phyloP scores from a whole-genome alignment of 108 stramenopile species.

The Chaetoceros muelleri region DNA sequence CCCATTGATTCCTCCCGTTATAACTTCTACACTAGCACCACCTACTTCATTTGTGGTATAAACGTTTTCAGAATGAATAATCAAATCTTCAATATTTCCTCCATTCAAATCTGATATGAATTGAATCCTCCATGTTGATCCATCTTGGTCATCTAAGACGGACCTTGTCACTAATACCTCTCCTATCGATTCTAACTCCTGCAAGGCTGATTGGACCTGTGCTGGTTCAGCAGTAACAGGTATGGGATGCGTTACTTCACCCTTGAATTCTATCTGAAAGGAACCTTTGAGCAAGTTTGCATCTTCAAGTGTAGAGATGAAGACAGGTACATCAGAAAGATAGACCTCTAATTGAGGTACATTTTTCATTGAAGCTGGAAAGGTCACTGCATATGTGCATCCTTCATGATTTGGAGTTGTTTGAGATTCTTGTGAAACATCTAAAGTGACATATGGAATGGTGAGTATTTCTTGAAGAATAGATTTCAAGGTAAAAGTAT shows the following conservation, averaged over 20 bases:
- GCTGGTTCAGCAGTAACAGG: constrained; percentile 43
- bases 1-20: constrained; percentile 16
- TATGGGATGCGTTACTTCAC: constrained; percentile 50
- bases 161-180: constrained; percentile 42
- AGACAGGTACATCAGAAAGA: constrained; percentile 38
- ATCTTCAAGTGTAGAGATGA: constrained; percentile 39
- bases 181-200: constrained; percentile 39
- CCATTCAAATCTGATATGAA: constrained; percentile 52
- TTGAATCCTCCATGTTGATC: constrained; percentile 44
- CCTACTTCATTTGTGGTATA: constrained; percentile 24
- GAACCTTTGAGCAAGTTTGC: constrained; percentile 62
- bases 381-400: constrained; percentile 58
- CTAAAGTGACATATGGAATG: constrained; percentile 43
- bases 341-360: constrained; percentile 52
- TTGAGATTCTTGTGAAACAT: constrained; percentile 24
- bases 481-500: constrained; percentile 21
- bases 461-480: constrained; percentile 41
- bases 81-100: constrained; percentile 36
- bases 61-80: constrained; percentile 28
- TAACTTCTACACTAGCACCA: constrained; percentile 19
- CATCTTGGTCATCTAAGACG: constrained; percentile 31
- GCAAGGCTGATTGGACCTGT: constrained; percentile 34
- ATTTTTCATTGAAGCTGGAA: constrained; percentile 52
- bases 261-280: constrained; percentile 51
- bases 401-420: constrained; percentile 34